A percentile compares a stretch with the other conserved stretches of the same genome.
Evolutionary conservation across 2,329 filamentous ascomycete genomes (phyloP).

Genomic region (Aschersonia sp.): DNA sequence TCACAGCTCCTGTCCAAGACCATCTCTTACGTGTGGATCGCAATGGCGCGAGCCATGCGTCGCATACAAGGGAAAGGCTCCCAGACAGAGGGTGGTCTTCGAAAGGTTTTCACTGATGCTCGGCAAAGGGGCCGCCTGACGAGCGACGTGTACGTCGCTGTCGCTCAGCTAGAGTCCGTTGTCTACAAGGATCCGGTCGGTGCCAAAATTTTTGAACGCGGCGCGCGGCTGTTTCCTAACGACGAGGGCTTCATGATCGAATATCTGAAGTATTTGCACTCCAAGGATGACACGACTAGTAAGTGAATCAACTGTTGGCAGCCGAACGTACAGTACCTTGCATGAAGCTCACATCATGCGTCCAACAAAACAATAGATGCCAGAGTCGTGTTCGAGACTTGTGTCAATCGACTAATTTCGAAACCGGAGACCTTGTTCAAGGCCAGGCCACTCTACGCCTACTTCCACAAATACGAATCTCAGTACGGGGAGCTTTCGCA

Average conservation of each 20-base stretch:
- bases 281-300: slow-evolving; percentile 88
- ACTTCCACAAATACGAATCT: slow-evolving; percentile 91
- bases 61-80: slow-evolving; percentile 76
- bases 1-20: slow-evolving; percentile 66
- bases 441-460: slow-evolving; percentile 73
- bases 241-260: slow-evolving; percentile 89
- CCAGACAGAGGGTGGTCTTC: slow-evolving; percentile 56
- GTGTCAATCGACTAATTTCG: slow-evolving; percentile 65
- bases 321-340: neutral
- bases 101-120: slow-evolving; percentile 81
- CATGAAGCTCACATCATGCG: neutral
- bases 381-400: slow-evolving; percentile 88
- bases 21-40: slow-evolving; percentile 89
- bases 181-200: slow-evolving; percentile 91
- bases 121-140: slow-evolving; percentile 76
- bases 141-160: slow-evolving; percentile 88
- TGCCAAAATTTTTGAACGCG: slow-evolving; percentile 90
- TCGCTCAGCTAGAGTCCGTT: slow-evolving; percentile 84
- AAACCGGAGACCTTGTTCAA: slow-evolving; percentile 62
- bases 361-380: slow-evolving; percentile 46
- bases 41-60: slow-evolving; percentile 83
- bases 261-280: slow-evolving; percentile 88
- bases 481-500: slow-evolving; percentile 86
- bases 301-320: slow-evolving; percentile 24
- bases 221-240: slow-evolving; percentile 82